Conservation (phyloP, 768 basidiomycete species). For the Phaffia australis region DNA sequence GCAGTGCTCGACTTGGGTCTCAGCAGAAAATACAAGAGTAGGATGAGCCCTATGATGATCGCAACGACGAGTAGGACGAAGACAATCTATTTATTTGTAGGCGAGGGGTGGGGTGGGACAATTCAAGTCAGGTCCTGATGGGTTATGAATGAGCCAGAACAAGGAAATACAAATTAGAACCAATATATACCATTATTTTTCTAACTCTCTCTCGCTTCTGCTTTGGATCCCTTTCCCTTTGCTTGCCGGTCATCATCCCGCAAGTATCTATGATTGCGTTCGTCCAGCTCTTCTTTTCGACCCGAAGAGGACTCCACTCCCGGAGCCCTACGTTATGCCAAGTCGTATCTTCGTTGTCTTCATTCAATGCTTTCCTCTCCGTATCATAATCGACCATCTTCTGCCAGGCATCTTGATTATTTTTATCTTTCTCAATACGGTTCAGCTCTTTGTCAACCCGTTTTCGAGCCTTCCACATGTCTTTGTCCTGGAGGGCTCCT, state of each 20-base stretch:
- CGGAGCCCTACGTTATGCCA: not conserved
- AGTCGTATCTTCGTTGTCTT: slow-evolving; percentile 1
- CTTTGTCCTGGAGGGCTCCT: not conserved
- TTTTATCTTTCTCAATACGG: slow-evolving; percentile 8
- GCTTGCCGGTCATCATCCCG: not conserved
- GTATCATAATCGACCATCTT: slow-evolving; percentile 5
- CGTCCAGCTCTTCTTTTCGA: slow-evolving; percentile 1
- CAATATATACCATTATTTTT: slow-evolving; percentile 6
- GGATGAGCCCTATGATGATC: not conserved
- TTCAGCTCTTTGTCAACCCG: slow-evolving; percentile 12
- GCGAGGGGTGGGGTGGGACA: too few relatives aligned
- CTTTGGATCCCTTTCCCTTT: slow-evolving; percentile 5
- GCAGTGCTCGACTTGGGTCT: too few relatives aligned
- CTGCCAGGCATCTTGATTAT: not conserved
- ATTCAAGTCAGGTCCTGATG: too few relatives aligned
- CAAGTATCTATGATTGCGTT: not conserved
- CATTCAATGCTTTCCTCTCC: slow-evolving; percentile 1
- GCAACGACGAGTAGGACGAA: not conserved
- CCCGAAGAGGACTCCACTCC: slow-evolving; percentile 15
- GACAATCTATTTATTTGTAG: not conserved
- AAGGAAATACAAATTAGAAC: not conserved
- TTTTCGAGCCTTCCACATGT: slow-evolving; percentile 3
- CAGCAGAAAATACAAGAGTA: not conserved
- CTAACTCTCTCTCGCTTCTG: not conserved
- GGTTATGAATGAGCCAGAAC: too few relatives aligned